Percentiles rank a stretch among this genome's conserved stretches.
Evolutionary conservation across 495 filamentous ascomycete species (phyloP).

Genomic region (Aspergillus sparsus): DNA sequence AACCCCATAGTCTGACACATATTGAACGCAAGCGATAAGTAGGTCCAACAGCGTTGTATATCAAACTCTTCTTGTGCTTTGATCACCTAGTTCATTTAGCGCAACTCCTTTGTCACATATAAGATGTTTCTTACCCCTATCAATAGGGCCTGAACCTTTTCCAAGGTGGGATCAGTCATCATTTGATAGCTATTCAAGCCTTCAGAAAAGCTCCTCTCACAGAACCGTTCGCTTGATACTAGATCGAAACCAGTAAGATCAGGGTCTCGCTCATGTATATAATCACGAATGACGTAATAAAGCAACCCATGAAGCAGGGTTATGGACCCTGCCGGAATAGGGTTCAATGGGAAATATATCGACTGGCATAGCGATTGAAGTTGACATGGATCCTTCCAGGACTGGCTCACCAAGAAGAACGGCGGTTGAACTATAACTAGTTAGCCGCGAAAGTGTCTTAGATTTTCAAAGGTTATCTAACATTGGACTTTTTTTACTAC

Average conservation of each 20-base stretch:
- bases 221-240: slow-evolving; percentile 15
- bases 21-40: slow-evolving; percentile 32
- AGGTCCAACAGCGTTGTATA: slow-evolving; percentile 31
- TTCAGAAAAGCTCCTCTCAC: slow-evolving; percentile 22
- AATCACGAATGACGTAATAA: slow-evolving; percentile 31
- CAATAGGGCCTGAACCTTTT: slow-evolving; percentile 31
- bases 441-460: neutral
- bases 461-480: neutral
- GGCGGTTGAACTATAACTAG: slow-evolving; percentile 25
- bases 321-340: slow-evolving; percentile 21
- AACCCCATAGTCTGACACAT: slow-evolving; percentile 31
- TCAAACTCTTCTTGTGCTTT: slow-evolving; percentile 34
- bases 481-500: slow-evolving; percentile 29
- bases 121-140: slow-evolving; percentile 23
- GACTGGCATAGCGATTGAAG: slow-evolving; percentile 29
- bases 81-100: slow-evolving; percentile 21
- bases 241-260: slow-evolving; percentile 25
- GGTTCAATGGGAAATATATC: slow-evolving; percentile 30
- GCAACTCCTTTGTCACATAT: neutral
- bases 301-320: slow-evolving; percentile 28
- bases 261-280: slow-evolving; percentile 25
- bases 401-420: slow-evolving; percentile 31
- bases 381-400: slow-evolving; percentile 26
- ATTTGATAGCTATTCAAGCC: slow-evolving; percentile 27
- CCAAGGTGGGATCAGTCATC: slow-evolving; percentile 26